Evolutionary conservation across 2,329 filamentous ascomycete species (phyloP), one percentile per base, ranked within the genome.

Genomic region (Ophiostoma australiae): DNA sequence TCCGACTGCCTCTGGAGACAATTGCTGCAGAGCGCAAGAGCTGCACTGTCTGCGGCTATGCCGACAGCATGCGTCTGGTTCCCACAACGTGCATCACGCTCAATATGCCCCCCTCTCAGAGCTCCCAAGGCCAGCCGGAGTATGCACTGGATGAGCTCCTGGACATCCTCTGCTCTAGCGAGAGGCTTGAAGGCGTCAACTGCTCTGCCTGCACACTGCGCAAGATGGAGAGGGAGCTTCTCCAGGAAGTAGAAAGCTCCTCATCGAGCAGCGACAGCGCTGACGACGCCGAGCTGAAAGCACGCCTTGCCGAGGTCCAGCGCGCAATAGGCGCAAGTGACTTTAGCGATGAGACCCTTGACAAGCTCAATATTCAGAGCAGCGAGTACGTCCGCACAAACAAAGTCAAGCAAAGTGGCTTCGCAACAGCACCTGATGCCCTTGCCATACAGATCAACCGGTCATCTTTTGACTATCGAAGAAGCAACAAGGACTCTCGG

Each of bases 51-150:
- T 99, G 95, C 78, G 92, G 93, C 8, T 91, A 91, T 80, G 93
- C 92, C 0, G 93, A 97, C 76, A 94, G 94, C 1, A 84, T 97
- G 17, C 93, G 91, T 1, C 87, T 98, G 81, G 96, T 93, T 27
- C 93, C 93, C 0, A 98, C 98, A 83, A 97, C 95, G 77, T 97
- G 93, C 77, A 82, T 98, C 67, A 97, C 94, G 0, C 86, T 98
- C 0, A 93, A 90, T 48, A 44, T 67, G 37, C 86, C 98, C 1
- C 92, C 91, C 0, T 81, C 84, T 5, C 84, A 85, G 67, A 85
- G 84, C 74, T 78, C 80, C 39, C 82, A 85, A 23, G 92, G 94
- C 87, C 11, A 39, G 63, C 2, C 1, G 6, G 3, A 2, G 10
- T 66, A 23, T 20, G 20, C 93, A 73, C 81, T 98, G 0, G 88